A percentile compares a stretch with the other conserved stretches of the same genome.
Conservation (phyloP, 2,329 filamentous ascomycete species). For the Exophiala sp. region DNA sequence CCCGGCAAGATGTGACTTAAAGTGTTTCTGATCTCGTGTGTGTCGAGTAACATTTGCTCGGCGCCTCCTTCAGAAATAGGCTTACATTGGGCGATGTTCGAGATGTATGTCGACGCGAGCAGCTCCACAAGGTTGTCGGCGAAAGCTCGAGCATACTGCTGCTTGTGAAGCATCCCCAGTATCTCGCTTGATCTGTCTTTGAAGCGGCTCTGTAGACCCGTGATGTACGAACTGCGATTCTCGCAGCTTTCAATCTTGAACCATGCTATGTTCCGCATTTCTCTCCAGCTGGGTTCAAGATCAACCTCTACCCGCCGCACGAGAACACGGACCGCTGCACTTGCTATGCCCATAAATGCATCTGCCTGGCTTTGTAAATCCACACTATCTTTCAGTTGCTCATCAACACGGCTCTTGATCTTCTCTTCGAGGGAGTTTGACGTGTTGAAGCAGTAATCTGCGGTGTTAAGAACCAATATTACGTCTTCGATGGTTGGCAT, state of each 20-base stretch:
- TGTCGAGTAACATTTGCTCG: slow-evolving; percentile 96
- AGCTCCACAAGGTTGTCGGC: slow-evolving; percentile 94
- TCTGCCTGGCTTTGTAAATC: slow-evolving; percentile 92
- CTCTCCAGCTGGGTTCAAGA: slow-evolving; percentile 84
- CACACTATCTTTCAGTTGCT: slow-evolving; percentile 68
- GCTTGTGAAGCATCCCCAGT: slow-evolving; percentile 74
- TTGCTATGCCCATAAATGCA: slow-evolving; percentile 91
- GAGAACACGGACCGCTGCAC: slow-evolving; percentile 76
- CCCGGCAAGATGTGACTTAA: slow-evolving; percentile 67
- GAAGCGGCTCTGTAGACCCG: slow-evolving; percentile 71
- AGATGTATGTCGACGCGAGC: slow-evolving; percentile 73
- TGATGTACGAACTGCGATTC: slow-evolving; percentile 89
- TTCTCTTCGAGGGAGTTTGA: slow-evolving; percentile 92
- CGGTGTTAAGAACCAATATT: slow-evolving; percentile 87
- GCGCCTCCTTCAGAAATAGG: slow-evolving; percentile 92
- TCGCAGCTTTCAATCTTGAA: slow-evolving; percentile 87
- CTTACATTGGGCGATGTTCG: slow-evolving; percentile 80
- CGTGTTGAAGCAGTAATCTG: slow-evolving; percentile 94
- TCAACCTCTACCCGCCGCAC: slow-evolving; percentile 79
- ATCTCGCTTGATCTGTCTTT: slow-evolving; percentile 72
- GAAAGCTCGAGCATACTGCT: slow-evolving; percentile 90
- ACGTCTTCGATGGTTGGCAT: slow-evolving; percentile 65
- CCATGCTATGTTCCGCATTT: slow-evolving; percentile 97
- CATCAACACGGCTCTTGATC: slow-evolving; percentile 85
- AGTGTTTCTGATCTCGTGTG: slow-evolving; percentile 80